Base-by-base conservation (phyloP, 345 rosid species). In the Rhizophora mangle region DNA sequence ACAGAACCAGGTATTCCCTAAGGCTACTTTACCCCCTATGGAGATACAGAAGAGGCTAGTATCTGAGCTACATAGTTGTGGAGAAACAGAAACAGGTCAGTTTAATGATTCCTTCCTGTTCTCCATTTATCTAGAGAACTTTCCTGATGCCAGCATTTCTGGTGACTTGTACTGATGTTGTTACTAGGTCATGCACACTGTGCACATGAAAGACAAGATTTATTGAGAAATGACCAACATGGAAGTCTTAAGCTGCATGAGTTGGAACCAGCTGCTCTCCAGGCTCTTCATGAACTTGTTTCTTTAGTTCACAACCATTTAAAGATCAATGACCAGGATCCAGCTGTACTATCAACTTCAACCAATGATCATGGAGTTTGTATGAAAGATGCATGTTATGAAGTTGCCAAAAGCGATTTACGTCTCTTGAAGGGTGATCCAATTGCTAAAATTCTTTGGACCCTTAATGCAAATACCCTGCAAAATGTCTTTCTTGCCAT, bases 231-330 rank as follows among this genome's bases (percentile, higher is more conserved):
- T 53, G 73, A 81, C 36, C 74, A 57, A n/a, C 68, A 32, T 6
- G 79, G 72, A 59, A 73, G 59, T 63, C 68, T 76, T 34, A 54
- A 71, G 9, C 64, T 88, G 81, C 77, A 79, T 77, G 81, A 80
- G 51, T 70, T 91, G 52, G 87, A 83, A 60, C 84, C 89, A 30
- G 65, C 13, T 71, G 62, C 86, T 68, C 72, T 78, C 46, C 86
- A 81, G 78, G 83, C 84, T 77, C 88, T 89, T 78, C 91, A 82
- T 62, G 81, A 86, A 60, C 88, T 94, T 68, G 87, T 89, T 79
- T 85, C 96, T 76, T 76, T 88, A 66, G 96, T 89, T 71, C 96
- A 89, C 81, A 83, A 84, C 62, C 76, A 43, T 53, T 86, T 92
- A 60, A 87, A 82, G 78, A 67, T 72, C 64, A 79, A 69, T 68